These are phyloP conservation scores for Cruciata laevipes DNA, from an alignment of 257 asterid species.

Conservation along the genomic window DNA sequence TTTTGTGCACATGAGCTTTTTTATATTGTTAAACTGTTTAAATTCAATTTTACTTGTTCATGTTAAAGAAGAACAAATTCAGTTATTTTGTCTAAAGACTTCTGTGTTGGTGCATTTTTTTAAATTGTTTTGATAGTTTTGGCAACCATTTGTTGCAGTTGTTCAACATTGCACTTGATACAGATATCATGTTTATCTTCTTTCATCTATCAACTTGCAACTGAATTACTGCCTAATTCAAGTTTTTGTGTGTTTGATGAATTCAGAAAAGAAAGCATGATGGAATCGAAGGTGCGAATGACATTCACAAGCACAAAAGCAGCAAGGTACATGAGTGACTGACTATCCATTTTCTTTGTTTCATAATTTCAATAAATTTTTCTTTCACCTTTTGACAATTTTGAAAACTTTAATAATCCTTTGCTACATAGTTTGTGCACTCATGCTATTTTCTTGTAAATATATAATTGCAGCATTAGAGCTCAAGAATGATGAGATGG, in stretches of 20 bases:
- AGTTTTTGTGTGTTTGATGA: background rate
- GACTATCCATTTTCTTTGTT: slow-evolving; percentile 3
- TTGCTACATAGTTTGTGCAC: slow-evolving; percentile 13
- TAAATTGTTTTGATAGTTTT: no score
- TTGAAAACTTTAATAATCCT: background rate
- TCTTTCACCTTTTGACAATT: background rate
- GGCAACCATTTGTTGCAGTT: background rate
- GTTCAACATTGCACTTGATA: background rate
- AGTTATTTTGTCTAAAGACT: background rate
- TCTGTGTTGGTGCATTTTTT: background rate
- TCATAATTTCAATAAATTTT: background rate
- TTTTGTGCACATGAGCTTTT: slow-evolving; percentile 1
- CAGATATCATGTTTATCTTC: background rate
- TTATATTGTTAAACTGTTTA: no score
- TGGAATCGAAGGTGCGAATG: slow-evolving; percentile 46
- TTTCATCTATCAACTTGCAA: background rate
- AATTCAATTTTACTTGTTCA: background rate
- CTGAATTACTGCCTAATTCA: background rate
- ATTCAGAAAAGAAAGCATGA: slow-evolving; percentile 63
- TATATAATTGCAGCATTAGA: slow-evolving; percentile 67
- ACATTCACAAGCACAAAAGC: slow-evolving; percentile 54
- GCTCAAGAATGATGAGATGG: slow-evolving; percentile 91
- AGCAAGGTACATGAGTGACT: slow-evolving; percentile 44
- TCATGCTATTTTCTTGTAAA: slow-evolving; percentile 26
- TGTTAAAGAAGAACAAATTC: background rate